Base-by-base conservation (phyloP, 331 rosid species). In the Erythrophleum ivorense region DNA sequence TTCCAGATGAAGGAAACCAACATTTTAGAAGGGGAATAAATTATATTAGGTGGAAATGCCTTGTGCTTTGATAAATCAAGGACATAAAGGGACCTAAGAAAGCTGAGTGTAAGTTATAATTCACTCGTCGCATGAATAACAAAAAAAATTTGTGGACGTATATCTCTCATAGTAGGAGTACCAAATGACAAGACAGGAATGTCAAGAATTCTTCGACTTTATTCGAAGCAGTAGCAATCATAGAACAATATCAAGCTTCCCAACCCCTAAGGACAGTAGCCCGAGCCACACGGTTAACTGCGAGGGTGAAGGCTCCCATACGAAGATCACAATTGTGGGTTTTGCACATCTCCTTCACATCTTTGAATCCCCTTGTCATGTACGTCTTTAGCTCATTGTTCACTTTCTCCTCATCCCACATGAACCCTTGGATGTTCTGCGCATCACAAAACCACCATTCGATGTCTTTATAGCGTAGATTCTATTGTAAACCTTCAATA, bases 341-440 rank as follows among this genome's bases (percentile, higher is more conserved):
- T 78, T 85, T 83, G 87, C 98, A 94, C 98, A 92, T 94, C 10
- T 92, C 94, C 88, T 91, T 94, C 77, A 94, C 94, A 88, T 88
- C 88, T 80, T 92, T 91, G 84, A 94, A 94, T 19, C 97, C 97
- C 40, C 21, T 88, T 18, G 81, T 91, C 98, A 94, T 94, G 89
- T 92, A 92, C n/a, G 75, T 91, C 86, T 75, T 90, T 40, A 94
- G 88, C 69, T 92, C 97, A 13, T 79, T 84, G 86, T 94, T 94
- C 83, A 94, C 98, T 69, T 92, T 94, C 78, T 94, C 98, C 33
- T 94, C 98, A 75, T 94, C 91, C 98, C 98, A 94, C 97, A 94
- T 83, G 86, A 94, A 94, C 5, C 98, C 98, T 89, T 94, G 98
- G 71, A 94, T 94, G 89, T 94, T 94, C 98, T 94, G 97, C 82